Percentiles rank a stretch among this genome's conserved stretches.
phyloP scores from a whole-genome alignment of 2,329 filamentous ascomycete species.

The Xylaria polymorpha region DNA sequence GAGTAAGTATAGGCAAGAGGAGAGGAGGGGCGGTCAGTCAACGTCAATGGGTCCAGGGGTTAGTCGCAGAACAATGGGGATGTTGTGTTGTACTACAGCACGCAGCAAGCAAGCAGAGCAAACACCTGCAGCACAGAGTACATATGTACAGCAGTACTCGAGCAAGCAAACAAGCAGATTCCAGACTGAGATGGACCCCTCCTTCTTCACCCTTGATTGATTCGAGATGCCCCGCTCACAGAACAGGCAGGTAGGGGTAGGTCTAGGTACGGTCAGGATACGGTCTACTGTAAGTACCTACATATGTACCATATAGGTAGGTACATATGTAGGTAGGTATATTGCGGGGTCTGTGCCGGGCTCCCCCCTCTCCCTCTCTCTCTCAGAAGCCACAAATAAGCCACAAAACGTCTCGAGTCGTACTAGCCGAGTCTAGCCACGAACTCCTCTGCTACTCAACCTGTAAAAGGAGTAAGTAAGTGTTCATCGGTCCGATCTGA shows the following conservation, averaged over 20 bases:
- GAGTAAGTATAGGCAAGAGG: neutral
- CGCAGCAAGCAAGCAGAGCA: neutral
- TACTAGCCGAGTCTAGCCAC: neutral
- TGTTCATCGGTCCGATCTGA: slow-evolving; percentile 4
- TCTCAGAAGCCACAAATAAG: neutral
- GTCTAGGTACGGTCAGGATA: too few relatives aligned
- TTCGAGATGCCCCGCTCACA: slow-evolving; percentile 21
- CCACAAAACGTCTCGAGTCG: neutral
- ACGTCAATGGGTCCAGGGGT: slow-evolving; percentile 31
- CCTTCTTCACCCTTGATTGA: slow-evolving; percentile 4
- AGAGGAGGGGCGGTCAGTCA: slow-evolving; percentile 34
- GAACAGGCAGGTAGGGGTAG: neutral
- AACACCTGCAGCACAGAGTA: neutral
- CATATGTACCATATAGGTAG: neutral
- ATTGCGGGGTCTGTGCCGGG: neutral
- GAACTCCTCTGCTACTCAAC: neutral
- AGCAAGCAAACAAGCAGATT: neutral
- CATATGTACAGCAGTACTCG: neutral
- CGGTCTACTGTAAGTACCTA: neutral
- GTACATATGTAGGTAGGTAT: neutral
- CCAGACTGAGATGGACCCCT: slow-evolving; percentile 15
- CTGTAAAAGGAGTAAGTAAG: too few relatives aligned
- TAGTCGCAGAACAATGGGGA: neutral
- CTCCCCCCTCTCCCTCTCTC: neutral
- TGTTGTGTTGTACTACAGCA: slow-evolving; percentile 14